These are phyloP conservation scores for Perkinsus chesapeaki DNA, from an alignment of 169 alveolate species.

Conservation along the genomic window DNA sequence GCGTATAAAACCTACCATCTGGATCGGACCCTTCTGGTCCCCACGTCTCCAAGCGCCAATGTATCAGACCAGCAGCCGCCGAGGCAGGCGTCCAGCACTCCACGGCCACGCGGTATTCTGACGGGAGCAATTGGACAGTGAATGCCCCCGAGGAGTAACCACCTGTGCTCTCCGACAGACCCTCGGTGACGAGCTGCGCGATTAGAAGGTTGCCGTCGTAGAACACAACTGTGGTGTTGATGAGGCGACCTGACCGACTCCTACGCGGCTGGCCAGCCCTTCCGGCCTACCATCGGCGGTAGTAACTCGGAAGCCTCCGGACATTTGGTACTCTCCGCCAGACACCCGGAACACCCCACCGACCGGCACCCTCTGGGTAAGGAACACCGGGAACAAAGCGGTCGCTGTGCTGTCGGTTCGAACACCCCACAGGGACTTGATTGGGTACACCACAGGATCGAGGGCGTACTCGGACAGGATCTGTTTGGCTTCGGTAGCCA, in stretches of 20 bases:
- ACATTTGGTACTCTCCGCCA: neutral
- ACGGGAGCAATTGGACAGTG: neutral
- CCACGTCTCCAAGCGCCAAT: neutral
- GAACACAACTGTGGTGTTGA: neutral
- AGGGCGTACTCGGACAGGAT: neutral
- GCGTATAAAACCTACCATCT: neutral
- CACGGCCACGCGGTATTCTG: neutral
- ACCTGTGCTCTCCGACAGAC: neutral
- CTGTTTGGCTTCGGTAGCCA: neutral
- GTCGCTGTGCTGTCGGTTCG: neutral
- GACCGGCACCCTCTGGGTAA: neutral
- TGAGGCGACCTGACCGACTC: neutral
- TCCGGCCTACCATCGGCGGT: neutral
- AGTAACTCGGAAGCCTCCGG: neutral
- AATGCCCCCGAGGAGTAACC: neutral
- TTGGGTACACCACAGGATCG: neutral
- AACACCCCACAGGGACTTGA: neutral
- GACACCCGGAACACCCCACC: neutral
- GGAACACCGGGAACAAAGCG: neutral
- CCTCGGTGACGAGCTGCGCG: neutral
- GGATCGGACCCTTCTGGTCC: neutral
- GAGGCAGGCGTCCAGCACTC: neutral
- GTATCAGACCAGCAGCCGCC: neutral
- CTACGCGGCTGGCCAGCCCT: neutral
- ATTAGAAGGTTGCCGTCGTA: neutral